Evolutionary conservation across 495 filamentous ascomycete species (phyloP), one percentile per base, ranked within the genome.

Genomic region (Penicillium robsamsonii): DNA sequence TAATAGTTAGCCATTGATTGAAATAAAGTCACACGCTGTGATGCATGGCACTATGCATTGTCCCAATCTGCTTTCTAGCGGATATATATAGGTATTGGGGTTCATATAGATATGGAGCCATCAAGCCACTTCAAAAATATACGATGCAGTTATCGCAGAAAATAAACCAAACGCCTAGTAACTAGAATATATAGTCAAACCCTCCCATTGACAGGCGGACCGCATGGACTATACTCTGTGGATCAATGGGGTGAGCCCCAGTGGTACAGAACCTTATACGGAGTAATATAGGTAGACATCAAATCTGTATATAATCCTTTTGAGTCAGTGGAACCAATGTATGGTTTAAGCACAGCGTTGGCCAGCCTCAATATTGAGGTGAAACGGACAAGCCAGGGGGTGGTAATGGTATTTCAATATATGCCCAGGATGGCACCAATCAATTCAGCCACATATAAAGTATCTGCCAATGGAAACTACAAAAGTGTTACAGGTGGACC

Each of bases 201-300:
- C 17, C n/a, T 20, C 13, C 13, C 3, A 7, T 18, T 48, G 46
- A 48, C 46, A 48, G 58, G 37, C 40, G 46, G 52, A 52, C 55
- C 52, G 53, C 57, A 46, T 35, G 27, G 58, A 17, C 53, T 53
- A 47, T 12, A 20, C 35, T n/a, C 15, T 38, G 35, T 38, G 35
- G 35, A 38, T 38, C 15, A 38, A 38, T 7, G 7, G 35, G 8
- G 35, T n/a, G 35, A 38, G 35, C 2, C 15, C n/a, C 3, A 38
- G 35, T 38, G n/a, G 35, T 8, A 17, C 7, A 3, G 35, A 38
- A 33, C 1, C 9, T 1, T 33, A 27, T 27, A 27, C 4, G 25
- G 25, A 27, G 11, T 9, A 12, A n/a, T 17, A 38, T 3, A 38
- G 35, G 2, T n/a, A n/a, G 33, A n/a, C n/a, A 38, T 3, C 1